Evolutionary conservation across 139 green algal species (phyloP), one percentile per base, ranked within the genome.

Genomic region (Zygnema cylindricum): DNA sequence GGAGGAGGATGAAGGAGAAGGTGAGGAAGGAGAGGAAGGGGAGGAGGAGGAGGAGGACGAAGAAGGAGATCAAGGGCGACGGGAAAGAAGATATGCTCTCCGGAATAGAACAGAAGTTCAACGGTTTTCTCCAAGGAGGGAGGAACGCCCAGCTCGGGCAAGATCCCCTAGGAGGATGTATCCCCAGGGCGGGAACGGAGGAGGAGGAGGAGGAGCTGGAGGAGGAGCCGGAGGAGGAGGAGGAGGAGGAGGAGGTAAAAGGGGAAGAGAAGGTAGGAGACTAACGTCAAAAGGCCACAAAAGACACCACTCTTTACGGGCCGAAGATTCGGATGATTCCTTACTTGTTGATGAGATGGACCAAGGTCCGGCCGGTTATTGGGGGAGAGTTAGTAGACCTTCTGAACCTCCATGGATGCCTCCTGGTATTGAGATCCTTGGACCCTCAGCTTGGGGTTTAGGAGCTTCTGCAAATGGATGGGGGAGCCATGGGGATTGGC

Each of bases 61-160:
- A 71, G 84, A 89, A 30, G 84, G 75, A 76, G 23, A 82, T 33
- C 71, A 82, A 32, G 84, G 77, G 84, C 81, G 33, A 33, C 25
- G 84, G 84, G 81, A 63, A 69, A 85, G 69, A 35, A 49, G 69
- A 40, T 89, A 89, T 43, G 84, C 84, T 30, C 36, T 89, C 36
- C 81, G 90, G 87, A 55, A 93, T 40, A 78, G 63, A 43, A 92
- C 81, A 41, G 73, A 85, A 76, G 82, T 84, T 55, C 88, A 86
- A 55, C 83, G 73, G 38, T 91, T 91, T 86, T 92, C 79, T 33
- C 86, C 82, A 36, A 55, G 76, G 38, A 69, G 39, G 39, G 86
- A 93, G 39, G 82, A 85, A 84, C 77, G 77, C 0, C 43, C 55
- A 23, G 43, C 33, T 21, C 38, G 73, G 77, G 1, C 77, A 55